Evolutionary conservation across 192 early-diverging fungal species (phyloP), one percentile per base, ranked within the genome.

Genomic region (Rhizoclosmatium globosum): DNA sequence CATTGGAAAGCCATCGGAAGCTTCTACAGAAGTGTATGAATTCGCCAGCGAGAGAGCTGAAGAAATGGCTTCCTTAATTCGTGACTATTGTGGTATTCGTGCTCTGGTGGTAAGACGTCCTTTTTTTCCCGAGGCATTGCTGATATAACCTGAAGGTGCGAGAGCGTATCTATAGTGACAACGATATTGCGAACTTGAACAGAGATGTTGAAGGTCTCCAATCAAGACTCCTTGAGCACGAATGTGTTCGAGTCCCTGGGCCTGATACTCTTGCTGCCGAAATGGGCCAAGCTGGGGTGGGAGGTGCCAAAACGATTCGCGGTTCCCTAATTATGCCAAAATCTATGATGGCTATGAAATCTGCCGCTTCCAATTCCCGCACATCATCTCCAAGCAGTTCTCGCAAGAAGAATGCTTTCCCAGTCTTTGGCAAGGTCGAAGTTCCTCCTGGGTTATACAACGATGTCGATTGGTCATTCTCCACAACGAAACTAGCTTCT

Each of bases 1-100:
- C 3, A 68, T 80, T 19, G 67, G 58, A 19, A 73, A 53, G 13
- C 74, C 62, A 23, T 73, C 83, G 21, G 74, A 80, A 39, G 66
- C 75, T 15, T 67, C 79, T n/a, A 67, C 77, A 21, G 84, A 87
- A 75, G 78, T 85, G 3, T 88, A 86, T 62, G 78, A 79, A 41
- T 88, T 88, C 73, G 45, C 50, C 39, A 84, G 80, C 15, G 70
- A 74, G 3, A 78, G 82, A 42, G 82, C 79, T n/a, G 87, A 88
- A 19, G 87, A 88, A 72, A 81, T 88, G 56, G 64, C 79, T 39
- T n/a, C n/a, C 11, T 59, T 88, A n/a, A 81, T 86, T 38, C 76
- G 85, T 9, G 87, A 88, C 58, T 88, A 88, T 66, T 71, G 65
- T 23, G 85, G 85, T 47, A 83, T 79, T 4, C 86, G 62, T 76